These are phyloP conservation scores for Eustoma russellianum DNA, from an alignment of 257 asterid genomes.

Conservation along the genomic window DNA sequence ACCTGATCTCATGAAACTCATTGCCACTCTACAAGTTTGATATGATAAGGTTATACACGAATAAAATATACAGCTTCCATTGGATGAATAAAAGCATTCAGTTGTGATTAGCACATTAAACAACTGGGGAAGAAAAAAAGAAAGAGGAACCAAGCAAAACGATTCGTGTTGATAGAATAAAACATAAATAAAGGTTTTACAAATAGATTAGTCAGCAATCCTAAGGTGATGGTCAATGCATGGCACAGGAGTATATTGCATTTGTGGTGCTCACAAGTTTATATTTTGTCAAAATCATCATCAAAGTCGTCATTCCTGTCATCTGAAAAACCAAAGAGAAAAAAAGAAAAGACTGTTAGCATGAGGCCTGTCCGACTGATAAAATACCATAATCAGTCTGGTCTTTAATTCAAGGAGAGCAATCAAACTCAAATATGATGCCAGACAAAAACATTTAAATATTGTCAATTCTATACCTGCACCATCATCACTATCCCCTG, in stretches of 20 bases:
- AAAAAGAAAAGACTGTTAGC: neutral
- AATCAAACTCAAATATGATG: neutral
- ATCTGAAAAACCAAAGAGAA: conserved; percentile 34
- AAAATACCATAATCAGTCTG: no score
- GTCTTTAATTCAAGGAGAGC: no score
- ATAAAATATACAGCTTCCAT: no score
- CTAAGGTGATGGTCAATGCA: neutral
- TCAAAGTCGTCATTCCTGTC: conserved; percentile 56
- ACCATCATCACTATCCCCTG: conserved; percentile 71
- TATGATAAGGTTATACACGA: no score
- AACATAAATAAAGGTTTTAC: neutral
- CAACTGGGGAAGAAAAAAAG: no score
- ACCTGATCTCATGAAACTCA: no score
- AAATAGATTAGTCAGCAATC: neutral
- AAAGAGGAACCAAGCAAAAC: no score
- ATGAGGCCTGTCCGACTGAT: no score
- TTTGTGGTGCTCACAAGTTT: conserved; percentile 36
- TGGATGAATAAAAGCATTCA: no score
- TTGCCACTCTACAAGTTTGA: no score
- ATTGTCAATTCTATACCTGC: conserved; percentile 45
- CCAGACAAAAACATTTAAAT: neutral
- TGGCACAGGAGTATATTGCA: neutral
- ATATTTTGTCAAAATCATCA: conserved; percentile 78
- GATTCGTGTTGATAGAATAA: no score
- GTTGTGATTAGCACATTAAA: no score